A percentile compares a stretch with the other conserved stretches of the same genome.
Conservation (phyloP, 306 rosid species). For the Cucurbita argyrosperma region DNA sequence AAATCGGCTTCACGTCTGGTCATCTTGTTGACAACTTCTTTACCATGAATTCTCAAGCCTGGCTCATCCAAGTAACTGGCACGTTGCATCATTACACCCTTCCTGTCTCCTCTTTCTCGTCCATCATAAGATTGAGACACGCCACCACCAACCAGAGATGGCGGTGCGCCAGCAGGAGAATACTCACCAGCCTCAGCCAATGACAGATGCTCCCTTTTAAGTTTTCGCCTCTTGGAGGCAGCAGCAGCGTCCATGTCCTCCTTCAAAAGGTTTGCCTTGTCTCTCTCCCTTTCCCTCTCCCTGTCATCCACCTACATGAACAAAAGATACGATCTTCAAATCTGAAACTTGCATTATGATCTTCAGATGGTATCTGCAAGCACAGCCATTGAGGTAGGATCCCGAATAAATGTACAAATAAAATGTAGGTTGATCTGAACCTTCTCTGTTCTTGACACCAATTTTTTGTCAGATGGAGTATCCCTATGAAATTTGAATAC, state of each 20-base stretch:
- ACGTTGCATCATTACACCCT: conserved; percentile 57
- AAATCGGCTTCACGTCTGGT: conserved; percentile 76
- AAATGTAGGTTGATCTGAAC: not conserved
- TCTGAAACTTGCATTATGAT: not conserved
- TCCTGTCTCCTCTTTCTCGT: conserved; percentile 86
- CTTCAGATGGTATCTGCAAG: not conserved
- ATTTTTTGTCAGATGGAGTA: not conserved
- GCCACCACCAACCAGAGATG: conserved; percentile 36
- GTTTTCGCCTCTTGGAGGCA: conserved; percentile 81
- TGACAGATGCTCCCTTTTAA: conserved; percentile 76
- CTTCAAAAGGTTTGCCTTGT: conserved; percentile 57
- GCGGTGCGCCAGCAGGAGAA: conserved; percentile 73
- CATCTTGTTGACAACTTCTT: conserved; percentile 70
- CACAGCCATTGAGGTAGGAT: not conserved
- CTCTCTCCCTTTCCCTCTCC: conserved; percentile 52
- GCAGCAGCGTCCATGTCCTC: conserved; percentile 67
- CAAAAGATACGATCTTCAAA: not conserved
- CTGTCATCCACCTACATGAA: conserved; percentile 34
- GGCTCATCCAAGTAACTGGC: conserved; percentile 66
- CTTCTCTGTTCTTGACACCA: not conserved
- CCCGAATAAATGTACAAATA: not conserved
- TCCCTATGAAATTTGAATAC: not conserved
- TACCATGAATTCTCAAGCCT: conserved; percentile 61
- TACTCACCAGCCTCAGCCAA: conserved; percentile 77
- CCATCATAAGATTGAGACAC: conserved; percentile 68